These are phyloP conservation scores for Orbilia javanica DNA, from an alignment of 2,329 filamentous ascomycete species.

Conservation along the genomic window DNA sequence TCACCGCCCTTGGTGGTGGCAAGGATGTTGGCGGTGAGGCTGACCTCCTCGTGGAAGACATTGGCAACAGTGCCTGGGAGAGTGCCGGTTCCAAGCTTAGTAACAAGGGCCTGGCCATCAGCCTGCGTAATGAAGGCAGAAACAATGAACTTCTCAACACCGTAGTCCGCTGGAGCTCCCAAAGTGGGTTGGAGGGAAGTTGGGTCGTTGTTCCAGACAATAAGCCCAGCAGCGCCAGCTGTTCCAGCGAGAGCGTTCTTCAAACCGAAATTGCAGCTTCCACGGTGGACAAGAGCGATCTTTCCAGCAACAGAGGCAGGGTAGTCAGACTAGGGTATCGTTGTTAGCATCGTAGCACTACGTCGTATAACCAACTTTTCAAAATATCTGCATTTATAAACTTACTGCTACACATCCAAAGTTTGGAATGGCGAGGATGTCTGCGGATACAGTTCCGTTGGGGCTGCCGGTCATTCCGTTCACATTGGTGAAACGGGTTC, in stretches of 20 bases:
- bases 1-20: conserved; percentile 73
- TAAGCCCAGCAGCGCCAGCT: conserved; percentile 70
- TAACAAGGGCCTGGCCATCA: conserved; percentile 58
- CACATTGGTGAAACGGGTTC: background rate
- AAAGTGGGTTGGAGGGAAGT: conserved; percentile 35
- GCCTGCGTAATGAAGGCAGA: conserved; percentile 55
- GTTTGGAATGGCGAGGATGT: conserved; percentile 68
- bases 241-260: conserved; percentile 72
- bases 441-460: conserved; percentile 66
- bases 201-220: conserved; percentile 58
- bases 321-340: conserved; percentile 67
- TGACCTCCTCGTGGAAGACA: conserved; percentile 67
- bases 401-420: conserved; percentile 69
- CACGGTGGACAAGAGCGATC: conserved; percentile 73
- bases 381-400: background rate
- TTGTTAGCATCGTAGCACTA: background rate
- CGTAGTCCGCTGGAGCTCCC: conserved; percentile 65
- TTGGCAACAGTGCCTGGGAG: conserved; percentile 66
- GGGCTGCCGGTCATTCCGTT: conserved; percentile 69
- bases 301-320: conserved; percentile 70
- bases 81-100: conserved; percentile 53
- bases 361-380: background rate
- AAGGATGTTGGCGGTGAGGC: conserved; percentile 71
- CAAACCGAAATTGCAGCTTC: conserved; percentile 71
- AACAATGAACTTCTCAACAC: conserved; percentile 62